Base-by-base conservation (phyloP, 2,329 filamentous ascomycete genomes). In the Sporothrix sp. region DNA sequence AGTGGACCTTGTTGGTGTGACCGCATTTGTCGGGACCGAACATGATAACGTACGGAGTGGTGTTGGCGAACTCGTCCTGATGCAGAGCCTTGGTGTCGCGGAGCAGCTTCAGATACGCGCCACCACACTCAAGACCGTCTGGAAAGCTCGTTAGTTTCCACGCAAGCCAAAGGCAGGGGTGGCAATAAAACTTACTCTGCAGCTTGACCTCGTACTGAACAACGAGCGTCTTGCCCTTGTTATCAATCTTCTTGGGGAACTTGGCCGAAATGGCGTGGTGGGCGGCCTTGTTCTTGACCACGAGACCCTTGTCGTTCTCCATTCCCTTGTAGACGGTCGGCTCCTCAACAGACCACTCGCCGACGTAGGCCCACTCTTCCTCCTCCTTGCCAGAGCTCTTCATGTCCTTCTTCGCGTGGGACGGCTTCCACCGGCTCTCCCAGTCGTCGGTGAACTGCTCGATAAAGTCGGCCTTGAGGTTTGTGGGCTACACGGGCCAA, bases 161-260 rank as follows among this genome's bases (percentile, higher is more conserved):
- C 6, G 25, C 9, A 23, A 20, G 6, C 4, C 16, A 14, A n/a
- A n/a, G n/a, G n/a, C n/a, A n/a, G n/a, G n/a, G n/a, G n/a, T n/a
- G n/a, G n/a, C n/a, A n/a, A n/a, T n/a, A 56, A 30, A 20, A 77
- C 85, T 71, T 78, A 94, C 87, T 88, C 74, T 98, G 93, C 58
- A 96, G 86, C 81, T 98, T 98, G 66, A 97, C 93, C 70, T 98
- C 93, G 67, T 98, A 98, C 73, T 98, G 93, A 49, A 98, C 88
- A 60, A 98, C 93, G 47, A 98, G 80, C 54, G 88, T 86, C 78
- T 98, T 95, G 73, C 79, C 89, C 81, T 91, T 97, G 81, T 94
- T 93, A 72, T 96, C 85, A 65, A 98, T 86, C 72, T 87, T 85
- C 78, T 94, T 89, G 67, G 86, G 82, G 76, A 98, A 97, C 73